Percentiles rank a stretch among this genome's conserved stretches.
Evolutionary conservation across 2,329 filamentous ascomycete species (phyloP).

Genomic region (Colletotrichum agaves): DNA sequence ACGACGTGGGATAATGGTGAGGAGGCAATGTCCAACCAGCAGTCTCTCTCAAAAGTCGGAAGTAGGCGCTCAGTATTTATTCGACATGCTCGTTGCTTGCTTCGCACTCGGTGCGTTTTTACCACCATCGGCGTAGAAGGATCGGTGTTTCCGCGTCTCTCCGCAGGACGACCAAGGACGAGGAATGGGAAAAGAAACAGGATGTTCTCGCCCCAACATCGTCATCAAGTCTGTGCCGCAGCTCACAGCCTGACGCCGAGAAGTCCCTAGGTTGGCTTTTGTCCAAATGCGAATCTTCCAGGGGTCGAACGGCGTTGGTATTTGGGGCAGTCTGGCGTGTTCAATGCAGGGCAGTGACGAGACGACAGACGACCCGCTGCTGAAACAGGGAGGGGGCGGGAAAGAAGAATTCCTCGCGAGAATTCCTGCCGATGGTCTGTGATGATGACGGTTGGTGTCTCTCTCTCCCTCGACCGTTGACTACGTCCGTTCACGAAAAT

Average conservation of each 20-base stretch:
- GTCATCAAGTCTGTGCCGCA: constrained; percentile 12
- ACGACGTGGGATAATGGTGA: no score
- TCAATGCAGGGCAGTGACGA: neutral
- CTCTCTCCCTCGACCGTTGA: neutral
- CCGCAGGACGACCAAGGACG: no score
- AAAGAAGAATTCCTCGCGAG: neutral
- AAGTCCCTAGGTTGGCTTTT: neutral
- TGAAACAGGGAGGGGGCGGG: neutral
- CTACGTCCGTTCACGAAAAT: constrained; percentile 1
- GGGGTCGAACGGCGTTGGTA: neutral
- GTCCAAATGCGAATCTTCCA: neutral
- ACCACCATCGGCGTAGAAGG: no score
- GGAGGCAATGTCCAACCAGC: no score
- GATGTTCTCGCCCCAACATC: neutral
- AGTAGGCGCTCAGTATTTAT: no score
- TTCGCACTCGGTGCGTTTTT: no score
- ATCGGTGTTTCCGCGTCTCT: no score
- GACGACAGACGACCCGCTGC: neutral
- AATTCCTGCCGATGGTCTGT: neutral
- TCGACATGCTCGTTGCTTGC: no score
- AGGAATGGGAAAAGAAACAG: no score
- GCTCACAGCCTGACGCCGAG: constrained; percentile 12
- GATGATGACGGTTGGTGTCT: constrained; percentile 1
- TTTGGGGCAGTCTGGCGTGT: no score
- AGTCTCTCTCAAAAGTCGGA: no score